Evolutionary conservation across 1,284 basidiomycete species (phyloP), one percentile per base, ranked within the genome.

Genomic region (Malassezia cuniculi): DNA sequence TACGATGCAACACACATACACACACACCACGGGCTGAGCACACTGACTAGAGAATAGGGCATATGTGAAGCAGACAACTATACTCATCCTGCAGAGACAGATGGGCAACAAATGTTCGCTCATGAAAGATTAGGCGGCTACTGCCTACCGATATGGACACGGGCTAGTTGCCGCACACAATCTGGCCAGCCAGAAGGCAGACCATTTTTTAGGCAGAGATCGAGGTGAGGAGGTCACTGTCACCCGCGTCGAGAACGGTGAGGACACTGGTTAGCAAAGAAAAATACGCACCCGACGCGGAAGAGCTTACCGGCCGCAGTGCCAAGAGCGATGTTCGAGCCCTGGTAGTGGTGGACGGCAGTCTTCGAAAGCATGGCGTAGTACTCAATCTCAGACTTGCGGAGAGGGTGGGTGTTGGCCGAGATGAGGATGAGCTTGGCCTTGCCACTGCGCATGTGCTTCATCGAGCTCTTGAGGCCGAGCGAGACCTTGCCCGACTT

Each of bases 341-440:
- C 90, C 60, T 81, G 61, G 60, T 58, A 94, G 76, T 94, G 89
- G 75, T 94, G 89, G 37, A 94, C 87, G 50, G 80, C 78, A 47
- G 89, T 94, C 77, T 94, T 94, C 48, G 58, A 74, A 63, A 97
- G 77, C 90, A 97, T 97, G 74, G 93, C 93, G 71, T 97, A 97
- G 78, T 97, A 99, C 77, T 99, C 93, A 52, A 99, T 77, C 78
- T 99, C 93, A 46, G 89, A 94, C 73, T 94, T 94, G 73, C 93
- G 85, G 55, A 97, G 79, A 52, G 93, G 93, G 46, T 90, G 93
- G 74, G 87, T 94, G 77, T 97, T 99, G 63, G 86, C 89, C 66
- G 90, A 87, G 70, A 99, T 95, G 70, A 99, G 75, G 67, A 99
- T 82, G 63, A 99, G 85, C 75, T 95, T 97, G 71, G 90, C 93